These are phyloP conservation scores for Circinella minor DNA, from an alignment of 371 early-diverging fungal species.

Conservation along the genomic window DNA sequence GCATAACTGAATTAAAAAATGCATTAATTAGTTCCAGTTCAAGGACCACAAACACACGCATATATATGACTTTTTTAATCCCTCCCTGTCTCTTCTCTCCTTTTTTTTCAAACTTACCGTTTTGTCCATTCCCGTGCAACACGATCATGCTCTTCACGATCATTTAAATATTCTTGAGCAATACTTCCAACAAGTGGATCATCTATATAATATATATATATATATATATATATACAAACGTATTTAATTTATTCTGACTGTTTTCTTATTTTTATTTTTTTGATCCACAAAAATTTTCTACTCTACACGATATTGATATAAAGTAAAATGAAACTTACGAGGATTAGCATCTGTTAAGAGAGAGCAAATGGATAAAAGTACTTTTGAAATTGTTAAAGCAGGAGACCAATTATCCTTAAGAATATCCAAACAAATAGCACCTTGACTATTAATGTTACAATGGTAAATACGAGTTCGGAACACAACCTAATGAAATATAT, in stretches of 20 bases:
- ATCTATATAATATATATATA: conserved; percentile 47
- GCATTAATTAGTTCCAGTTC: too few relatives aligned
- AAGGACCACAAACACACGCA: too few relatives aligned
- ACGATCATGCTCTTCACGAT: conserved; percentile 89
- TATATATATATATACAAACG: neutral
- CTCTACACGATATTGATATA: too few relatives aligned
- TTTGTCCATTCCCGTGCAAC: conserved; percentile 95
- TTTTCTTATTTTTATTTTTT: neutral
- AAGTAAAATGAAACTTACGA: conserved; percentile 33
- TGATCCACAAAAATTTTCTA: neutral
- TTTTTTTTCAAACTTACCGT: conserved; percentile 50
- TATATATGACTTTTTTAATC: too few relatives aligned
- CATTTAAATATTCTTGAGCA: conserved; percentile 89
- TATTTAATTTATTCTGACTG: neutral
- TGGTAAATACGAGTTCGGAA: conserved; percentile 98
- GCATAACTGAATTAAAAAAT: too few relatives aligned
- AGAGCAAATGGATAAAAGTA: conserved; percentile 97
- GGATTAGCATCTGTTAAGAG: conserved; percentile 99
- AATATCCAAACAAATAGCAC: conserved; percentile 98
- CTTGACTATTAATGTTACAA: conserved; percentile 99
- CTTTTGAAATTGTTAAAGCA: conserved; percentile 97
- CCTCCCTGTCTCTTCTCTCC: too few relatives aligned
- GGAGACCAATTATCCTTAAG: conserved; percentile 99
- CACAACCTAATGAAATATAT: conserved; percentile 60
- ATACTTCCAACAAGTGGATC: conserved; percentile 93